These are phyloP conservation scores for Cladosporium sp. DNA, from an alignment of 2,329 filamentous ascomycete species.

Conservation along the genomic window DNA sequence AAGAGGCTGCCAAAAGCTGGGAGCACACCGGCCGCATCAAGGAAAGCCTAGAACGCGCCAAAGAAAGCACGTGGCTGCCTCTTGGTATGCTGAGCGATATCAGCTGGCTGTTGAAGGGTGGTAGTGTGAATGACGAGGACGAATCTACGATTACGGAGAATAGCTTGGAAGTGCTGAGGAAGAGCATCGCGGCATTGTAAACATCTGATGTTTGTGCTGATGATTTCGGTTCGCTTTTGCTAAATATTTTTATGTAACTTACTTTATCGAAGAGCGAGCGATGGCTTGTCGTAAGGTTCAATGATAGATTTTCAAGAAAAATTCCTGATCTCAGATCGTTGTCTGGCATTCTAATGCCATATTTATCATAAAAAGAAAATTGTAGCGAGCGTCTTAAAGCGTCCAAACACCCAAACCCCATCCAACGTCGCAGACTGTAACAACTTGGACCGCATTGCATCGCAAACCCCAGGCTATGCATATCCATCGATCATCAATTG, in stretches of 20 bases:
- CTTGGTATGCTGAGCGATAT: constrained; percentile 86
- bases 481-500: too few species aligned
- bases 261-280: neutral
- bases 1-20: constrained; percentile 85
- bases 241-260: neutral
- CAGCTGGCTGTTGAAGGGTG: constrained; percentile 65
- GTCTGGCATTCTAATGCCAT: too few species aligned
- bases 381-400: too few species aligned
- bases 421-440: too few species aligned
- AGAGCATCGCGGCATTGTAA: constrained; percentile 53
- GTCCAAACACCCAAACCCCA: too few species aligned
- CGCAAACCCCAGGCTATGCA: too few species aligned
- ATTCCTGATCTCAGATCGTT: too few species aligned
- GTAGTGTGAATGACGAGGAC: constrained; percentile 17
- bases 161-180: constrained; percentile 54
- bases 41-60: constrained; percentile 76
- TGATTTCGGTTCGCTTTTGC: too few species aligned
- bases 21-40: constrained; percentile 90
- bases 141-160: constrained; percentile 42
- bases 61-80: constrained; percentile 70
- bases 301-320: too few species aligned
- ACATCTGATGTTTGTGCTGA: neutral
- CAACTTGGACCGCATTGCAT: too few species aligned
- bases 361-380: too few species aligned
- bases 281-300: too few species aligned